Base-by-base conservation (phyloP, 768 basidiomycete genomes). In the Naganishia friedmannii region DNA sequence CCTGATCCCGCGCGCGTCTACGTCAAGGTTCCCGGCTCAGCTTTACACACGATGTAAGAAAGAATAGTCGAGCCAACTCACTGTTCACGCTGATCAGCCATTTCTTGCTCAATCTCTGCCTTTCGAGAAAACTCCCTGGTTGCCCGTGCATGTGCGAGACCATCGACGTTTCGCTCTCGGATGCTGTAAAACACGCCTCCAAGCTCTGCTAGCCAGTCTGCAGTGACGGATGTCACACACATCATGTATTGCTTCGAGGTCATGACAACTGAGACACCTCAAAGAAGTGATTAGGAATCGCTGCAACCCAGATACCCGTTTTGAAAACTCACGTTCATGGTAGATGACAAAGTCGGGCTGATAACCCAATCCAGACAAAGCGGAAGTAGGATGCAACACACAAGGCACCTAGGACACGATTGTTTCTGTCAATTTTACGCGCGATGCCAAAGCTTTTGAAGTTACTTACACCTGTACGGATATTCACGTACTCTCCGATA, bases 401-500 rank as follows among this genome's bases (percentile, higher is more conserved):
- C 93, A 96, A 6, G 96, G 94, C 34, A 97, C 83, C 67, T 73
- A 54, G 12, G 42, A 19, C 31, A 48, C 68, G 42, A 71, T 37
- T 10, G 29, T 28, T 31, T 54, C 29, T 15, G 58, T n/a, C 37
- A 29, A 19, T 23, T 31, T n/a, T 0, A 13, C 32, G 23, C 46
- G n/a, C 65, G 19, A 3, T n/a, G 48, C 21, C 45, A 45, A 8
- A 9, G 17, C n/a, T 48, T 29, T 12, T 12, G 53, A 29, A 29
- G 53, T 17, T 1, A 67, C 81, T 72, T 51, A 84, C 83, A 37
- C 83, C 96, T 29, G 94, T 93, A 55, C 96, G 87, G 73, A 95
- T 90, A 81, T 99, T 98, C 74, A 96, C 92, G 82, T 96, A 99
- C 82, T 99, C 96, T 71, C 95, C 95, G 73, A 98, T 97, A 79